A percentile compares a stretch with the other conserved stretches of the same genome.
Evolutionary conservation across 2,329 filamentous ascomycete genomes (phyloP).

Genomic region (Talaromyces pinophilus): DNA sequence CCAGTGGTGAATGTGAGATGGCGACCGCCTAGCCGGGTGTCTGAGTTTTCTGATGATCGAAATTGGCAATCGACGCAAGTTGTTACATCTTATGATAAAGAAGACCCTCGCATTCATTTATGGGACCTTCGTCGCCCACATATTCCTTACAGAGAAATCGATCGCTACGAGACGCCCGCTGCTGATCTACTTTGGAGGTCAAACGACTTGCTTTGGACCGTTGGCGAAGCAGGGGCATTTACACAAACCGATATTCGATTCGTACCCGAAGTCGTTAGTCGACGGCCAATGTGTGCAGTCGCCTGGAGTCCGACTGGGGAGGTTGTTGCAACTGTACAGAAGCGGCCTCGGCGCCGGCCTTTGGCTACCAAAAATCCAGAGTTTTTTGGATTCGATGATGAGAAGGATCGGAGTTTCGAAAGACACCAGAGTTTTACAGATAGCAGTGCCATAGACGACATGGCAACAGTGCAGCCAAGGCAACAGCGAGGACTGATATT

Average conservation of each 20-base stretch:
- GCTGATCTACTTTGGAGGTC: slow-evolving; percentile 66
- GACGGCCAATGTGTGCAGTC: slow-evolving; percentile 58
- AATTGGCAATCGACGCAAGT: slow-evolving; percentile 63
- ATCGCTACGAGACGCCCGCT: slow-evolving; percentile 56
- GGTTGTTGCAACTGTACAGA: slow-evolving; percentile 57
- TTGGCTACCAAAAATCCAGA: slow-evolving; percentile 44
- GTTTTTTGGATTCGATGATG: slow-evolving; percentile 44
- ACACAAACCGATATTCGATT: slow-evolving; percentile 64
- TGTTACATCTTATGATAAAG: slow-evolving; percentile 62
- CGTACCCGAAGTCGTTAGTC: slow-evolving; percentile 59
- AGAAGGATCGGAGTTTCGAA: slow-evolving; percentile 50
- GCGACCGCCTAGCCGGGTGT: slow-evolving; percentile 61
- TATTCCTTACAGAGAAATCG: slow-evolving; percentile 63
- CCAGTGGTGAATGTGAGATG: slow-evolving; percentile 64
- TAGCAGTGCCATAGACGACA: slow-evolving; percentile 17
- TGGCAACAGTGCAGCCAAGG: slow-evolving; percentile 42
- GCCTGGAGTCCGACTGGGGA: slow-evolving; percentile 61
- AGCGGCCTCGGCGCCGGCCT: slow-evolving; percentile 48
- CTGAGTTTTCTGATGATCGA: slow-evolving; percentile 53
- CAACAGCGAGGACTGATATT: slow-evolving; percentile 50
- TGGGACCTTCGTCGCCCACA: slow-evolving; percentile 66
- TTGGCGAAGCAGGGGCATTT: slow-evolving; percentile 62
- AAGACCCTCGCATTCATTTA: slow-evolving; percentile 62
- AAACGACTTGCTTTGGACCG: slow-evolving; percentile 65
- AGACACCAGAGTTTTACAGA: slow-evolving; percentile 57